Evolutionary conservation across 306 rosid genomes (phyloP).

Genomic region (Abrus pulchellus): DNA sequence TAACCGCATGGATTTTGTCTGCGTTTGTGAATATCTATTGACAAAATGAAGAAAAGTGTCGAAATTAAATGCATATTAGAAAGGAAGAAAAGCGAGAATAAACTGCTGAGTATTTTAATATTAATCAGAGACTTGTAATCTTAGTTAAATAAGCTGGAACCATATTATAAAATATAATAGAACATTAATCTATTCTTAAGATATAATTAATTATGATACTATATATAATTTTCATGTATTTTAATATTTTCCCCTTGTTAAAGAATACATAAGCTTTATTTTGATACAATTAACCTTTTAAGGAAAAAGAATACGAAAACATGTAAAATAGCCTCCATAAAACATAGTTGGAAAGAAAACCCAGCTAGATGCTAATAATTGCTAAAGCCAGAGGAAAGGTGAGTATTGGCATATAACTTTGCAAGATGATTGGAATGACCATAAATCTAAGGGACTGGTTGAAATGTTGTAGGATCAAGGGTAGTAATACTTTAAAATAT

Average conservation of each 20-base stretch:
- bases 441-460: too few species aligned
- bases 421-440: too few species aligned
- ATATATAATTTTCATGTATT: not conserved
- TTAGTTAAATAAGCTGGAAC: not conserved
- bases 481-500: too few species aligned
- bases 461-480: too few species aligned
- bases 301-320: not conserved
- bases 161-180: too few species aligned
- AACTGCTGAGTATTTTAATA: not conserved
- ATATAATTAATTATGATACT: not conserved
- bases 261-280: not conserved
- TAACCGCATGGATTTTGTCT: constrained; percentile 74
- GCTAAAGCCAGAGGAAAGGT: not conserved
- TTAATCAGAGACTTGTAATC: not conserved
- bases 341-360: not conserved
- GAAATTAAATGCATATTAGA: not conserved
- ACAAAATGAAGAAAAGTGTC: constrained; percentile 23
- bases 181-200: too few species aligned
- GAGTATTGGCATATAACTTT: not conserved
- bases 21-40: constrained; percentile 89
- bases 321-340: not conserved
- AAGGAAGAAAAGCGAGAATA: not conserved
- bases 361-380: too few species aligned
- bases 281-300: not conserved
- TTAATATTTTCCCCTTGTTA: not conserved